phyloP scores from a whole-genome alignment of 1,139 yeast genomes.

The Sugiyamaella paludigena region DNA sequence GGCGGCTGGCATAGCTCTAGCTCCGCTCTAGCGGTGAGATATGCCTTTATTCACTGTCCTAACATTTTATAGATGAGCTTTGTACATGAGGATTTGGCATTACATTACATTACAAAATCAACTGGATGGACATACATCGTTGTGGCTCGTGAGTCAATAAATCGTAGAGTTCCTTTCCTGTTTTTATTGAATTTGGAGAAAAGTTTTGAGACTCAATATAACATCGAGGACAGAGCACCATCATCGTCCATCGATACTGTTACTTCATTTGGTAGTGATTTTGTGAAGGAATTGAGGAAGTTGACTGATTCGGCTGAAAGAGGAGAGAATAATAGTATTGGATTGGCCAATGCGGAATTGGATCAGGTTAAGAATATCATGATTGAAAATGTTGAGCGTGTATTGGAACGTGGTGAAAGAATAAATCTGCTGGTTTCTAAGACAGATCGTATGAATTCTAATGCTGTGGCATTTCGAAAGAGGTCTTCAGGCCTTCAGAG shows the following conservation, averaged over 20 bases:
- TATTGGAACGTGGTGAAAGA: constrained; percentile 78
- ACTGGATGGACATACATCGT: constrained; percentile 36
- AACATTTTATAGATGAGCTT: constrained; percentile 28
- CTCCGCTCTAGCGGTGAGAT: too few relatives aligned
- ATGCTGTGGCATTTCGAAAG: constrained; percentile 69
- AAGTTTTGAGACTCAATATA: constrained; percentile 19
- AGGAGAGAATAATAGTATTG: constrained; percentile 30
- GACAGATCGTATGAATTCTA: constrained; percentile 69
- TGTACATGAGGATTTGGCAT: constrained; percentile 35
- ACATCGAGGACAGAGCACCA: constrained; percentile 6
- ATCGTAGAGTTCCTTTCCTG: constrained; percentile 37
- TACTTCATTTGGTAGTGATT: background rate
- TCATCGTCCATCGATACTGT: constrained; percentile 19
- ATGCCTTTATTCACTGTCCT: too few relatives aligned
- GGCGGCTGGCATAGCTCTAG: too few relatives aligned
- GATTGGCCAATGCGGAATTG: constrained; percentile 39
- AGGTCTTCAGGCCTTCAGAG: constrained; percentile 64
- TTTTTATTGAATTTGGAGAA: constrained; percentile 34
- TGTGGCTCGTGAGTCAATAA: constrained; percentile 31
- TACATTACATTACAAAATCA: constrained; percentile 38
- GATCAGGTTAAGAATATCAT: constrained; percentile 42
- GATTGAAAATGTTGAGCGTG: constrained; percentile 43
- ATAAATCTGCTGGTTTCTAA: constrained; percentile 73
- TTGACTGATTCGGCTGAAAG: constrained; percentile 28
- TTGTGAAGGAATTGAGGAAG: constrained; percentile 21